phyloP scores from a whole-genome alignment of 305 asterid genomes.

The Withania somnifera region DNA sequence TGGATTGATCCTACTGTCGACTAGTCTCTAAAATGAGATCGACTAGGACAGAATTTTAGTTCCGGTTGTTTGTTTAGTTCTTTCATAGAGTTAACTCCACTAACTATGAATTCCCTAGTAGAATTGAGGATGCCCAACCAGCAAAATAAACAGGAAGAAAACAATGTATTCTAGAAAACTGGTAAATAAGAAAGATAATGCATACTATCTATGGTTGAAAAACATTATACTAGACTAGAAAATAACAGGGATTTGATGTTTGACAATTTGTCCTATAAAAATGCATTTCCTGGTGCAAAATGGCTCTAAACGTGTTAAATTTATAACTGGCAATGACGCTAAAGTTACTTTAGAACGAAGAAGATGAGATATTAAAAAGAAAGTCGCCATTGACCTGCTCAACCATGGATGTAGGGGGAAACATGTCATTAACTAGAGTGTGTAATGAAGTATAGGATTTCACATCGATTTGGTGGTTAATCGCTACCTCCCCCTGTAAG shows the following conservation, averaged over 20 bases:
- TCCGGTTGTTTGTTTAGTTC: background rate
- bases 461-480: constrained; percentile 72
- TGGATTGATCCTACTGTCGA: background rate
- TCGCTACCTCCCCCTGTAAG: constrained; percentile 95
- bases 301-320: background rate
- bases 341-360: background rate
- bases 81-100: background rate
- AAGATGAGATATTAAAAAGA: background rate
- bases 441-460: constrained; percentile 90
- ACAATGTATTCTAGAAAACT: background rate
- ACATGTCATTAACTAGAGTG: constrained; percentile 92
- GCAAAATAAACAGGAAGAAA: background rate
- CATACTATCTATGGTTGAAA: background rate
- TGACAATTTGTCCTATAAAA: background rate
- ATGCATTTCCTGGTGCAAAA: background rate
- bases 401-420: constrained; percentile 81
- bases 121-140: background rate
- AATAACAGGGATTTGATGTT: background rate
- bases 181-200: background rate
- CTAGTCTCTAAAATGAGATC: background rate
- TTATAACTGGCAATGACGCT: background rate
- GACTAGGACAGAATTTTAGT: background rate
- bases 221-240: background rate
- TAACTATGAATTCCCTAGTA: background rate
- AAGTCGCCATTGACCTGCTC: constrained; percentile 60